Base-by-base conservation (phyloP, 805 yeast genomes). In the Blastobotrys muscicola region DNA sequence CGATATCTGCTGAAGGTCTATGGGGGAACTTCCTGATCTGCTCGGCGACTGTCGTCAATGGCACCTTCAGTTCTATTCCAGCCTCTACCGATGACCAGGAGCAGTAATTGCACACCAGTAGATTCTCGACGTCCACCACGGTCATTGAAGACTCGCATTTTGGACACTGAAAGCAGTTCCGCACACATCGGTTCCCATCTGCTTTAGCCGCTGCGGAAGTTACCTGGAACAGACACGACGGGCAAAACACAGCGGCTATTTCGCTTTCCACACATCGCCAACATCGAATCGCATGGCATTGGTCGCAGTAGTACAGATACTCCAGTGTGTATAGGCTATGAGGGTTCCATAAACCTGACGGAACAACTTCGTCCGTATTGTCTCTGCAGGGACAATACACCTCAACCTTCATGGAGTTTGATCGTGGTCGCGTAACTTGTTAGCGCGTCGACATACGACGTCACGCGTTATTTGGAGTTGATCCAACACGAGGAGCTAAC, bases 91-190 rank as follows among this genome's bases (percentile, higher is more conserved):
- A 20, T 6, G 26, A 20, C 51, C 53, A 59, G 10, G 46, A 50
- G 41, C 62, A 58, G 36, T 40, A 30, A n/a, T 50, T 48, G 41
- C 64, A 59, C 8, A 36, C 29, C 32, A 56, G 36, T 2, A 9
- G 11, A 31, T 52, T 52, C 26, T 13, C 32, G 2, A 31, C 51
- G 11, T 37, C 42, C 31, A 12, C 30, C 3, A 47, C 52, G 2
- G 44, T 33, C 13, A 50, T 46, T 36, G 51, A 39, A 29, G 58
- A 45, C 8, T 32, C 11, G 50, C 69, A 65, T 3, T 35, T 30
- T 3, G 68, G 67, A 39, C 69, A 65, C 38, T 42, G 50, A 12
- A 64, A 42, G 45, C 69, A 65, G 50, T 59, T 59, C 20, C 68
- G 51, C 32, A 54, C 46, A 42, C 69, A 65, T 31, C 44, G 39